These are phyloP conservation scores for Botrytis cinerea DNA, from an alignment of 2,329 filamentous ascomycete species.

Conservation along the genomic window DNA sequence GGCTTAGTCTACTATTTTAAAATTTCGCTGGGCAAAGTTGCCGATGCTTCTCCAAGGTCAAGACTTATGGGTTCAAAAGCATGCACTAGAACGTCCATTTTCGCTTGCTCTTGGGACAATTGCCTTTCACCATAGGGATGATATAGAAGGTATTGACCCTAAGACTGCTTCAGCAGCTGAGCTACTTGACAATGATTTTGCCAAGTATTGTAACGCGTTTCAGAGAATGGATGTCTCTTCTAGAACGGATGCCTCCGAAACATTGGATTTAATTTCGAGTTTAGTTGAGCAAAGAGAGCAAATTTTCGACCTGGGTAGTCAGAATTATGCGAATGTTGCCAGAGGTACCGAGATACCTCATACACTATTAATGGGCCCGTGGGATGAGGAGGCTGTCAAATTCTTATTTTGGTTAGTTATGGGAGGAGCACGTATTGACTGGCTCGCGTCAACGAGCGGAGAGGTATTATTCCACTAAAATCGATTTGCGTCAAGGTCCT, in stretches of 20 bases:
- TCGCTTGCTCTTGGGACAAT: background rate
- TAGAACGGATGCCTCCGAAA: background rate
- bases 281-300: background rate
- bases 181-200: slow-evolving; percentile 15
- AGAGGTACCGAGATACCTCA: slow-evolving; percentile 36
- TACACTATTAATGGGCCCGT: slow-evolving; percentile 39
- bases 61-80: slow-evolving; percentile 33
- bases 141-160: background rate
- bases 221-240: background rate
- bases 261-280: background rate
- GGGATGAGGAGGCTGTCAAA: slow-evolving; percentile 35
- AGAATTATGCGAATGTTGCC: slow-evolving; percentile 26
- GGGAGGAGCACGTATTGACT: slow-evolving; percentile 37
- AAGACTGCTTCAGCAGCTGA: background rate
- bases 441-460: slow-evolving; percentile 35
- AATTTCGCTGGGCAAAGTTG: slow-evolving; percentile 38
- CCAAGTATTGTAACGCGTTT: slow-evolving; percentile 17
- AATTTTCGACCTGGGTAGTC: slow-evolving; percentile 1
- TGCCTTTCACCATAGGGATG: too few species aligned
- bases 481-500: background rate
- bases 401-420: slow-evolving; percentile 39
- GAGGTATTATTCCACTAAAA: slow-evolving; percentile 33
- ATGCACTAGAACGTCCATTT: slow-evolving; percentile 16
- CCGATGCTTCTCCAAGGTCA: slow-evolving; percentile 34
- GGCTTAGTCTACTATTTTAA: slow-evolving; percentile 34